These are phyloP conservation scores for Triticum monococcum DNA, from an alignment of 176 grass and related monocot species.

Conservation along the genomic window DNA sequence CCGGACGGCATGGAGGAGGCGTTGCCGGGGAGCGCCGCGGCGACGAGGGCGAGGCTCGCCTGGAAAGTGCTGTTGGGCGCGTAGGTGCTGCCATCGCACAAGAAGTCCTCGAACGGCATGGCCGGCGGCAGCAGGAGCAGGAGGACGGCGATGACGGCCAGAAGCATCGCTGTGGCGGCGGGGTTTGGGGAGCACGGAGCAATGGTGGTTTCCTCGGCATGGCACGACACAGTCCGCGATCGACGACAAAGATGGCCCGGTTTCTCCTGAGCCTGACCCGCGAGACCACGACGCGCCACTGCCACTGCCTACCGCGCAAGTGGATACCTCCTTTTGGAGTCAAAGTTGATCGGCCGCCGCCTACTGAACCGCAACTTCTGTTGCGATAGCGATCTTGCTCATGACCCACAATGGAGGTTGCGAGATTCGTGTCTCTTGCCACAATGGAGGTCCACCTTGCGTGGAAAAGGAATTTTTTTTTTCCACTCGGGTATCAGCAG, in stretches of 20 bases:
- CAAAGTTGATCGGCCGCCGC: background rate
- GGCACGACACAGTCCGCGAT: background rate
- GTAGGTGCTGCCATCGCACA: background rate
- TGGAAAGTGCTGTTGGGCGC: constrained; percentile 15
- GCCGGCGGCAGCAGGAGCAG: background rate
- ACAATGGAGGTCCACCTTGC: no score
- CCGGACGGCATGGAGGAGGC: constrained; percentile 1
- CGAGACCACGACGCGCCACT: no score
- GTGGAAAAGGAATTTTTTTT: no score
- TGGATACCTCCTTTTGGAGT: background rate
- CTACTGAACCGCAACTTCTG: background rate
- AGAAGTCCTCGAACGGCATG: background rate
- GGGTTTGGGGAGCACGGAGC: background rate
- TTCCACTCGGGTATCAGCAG: no score
- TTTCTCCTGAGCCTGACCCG: background rate
- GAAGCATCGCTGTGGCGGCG: background rate
- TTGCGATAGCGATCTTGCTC: no score
- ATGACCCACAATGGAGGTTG: no score
- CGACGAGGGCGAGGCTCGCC: constrained; percentile 24
- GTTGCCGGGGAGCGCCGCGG: background rate
- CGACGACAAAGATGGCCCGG: background rate
- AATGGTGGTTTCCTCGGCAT: background rate
- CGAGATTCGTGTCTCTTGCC: no score
- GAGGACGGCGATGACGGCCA: background rate
- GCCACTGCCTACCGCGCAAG: background rate